Base-by-base conservation (phyloP, 2,329 filamentous ascomycete species). In the Hypoxylon sp. region DNA sequence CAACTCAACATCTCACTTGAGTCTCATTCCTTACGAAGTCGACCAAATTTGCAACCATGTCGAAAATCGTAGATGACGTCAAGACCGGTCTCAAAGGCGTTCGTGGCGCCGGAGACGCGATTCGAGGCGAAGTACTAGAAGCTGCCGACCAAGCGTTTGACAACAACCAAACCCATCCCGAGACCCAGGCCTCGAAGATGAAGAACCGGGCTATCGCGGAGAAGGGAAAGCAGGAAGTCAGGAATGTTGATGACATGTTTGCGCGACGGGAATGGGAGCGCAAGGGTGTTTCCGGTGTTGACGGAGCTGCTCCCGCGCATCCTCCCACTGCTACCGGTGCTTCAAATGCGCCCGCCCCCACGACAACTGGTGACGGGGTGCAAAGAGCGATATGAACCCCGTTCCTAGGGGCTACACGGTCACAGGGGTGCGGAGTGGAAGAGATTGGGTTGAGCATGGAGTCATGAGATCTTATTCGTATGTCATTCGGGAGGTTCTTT, bases 71-170 rank as follows among this genome's bases (percentile, higher is more conserved):
- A 27, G 67, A 77, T n/a, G 76, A 79, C 69, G 67, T 79, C 47
- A 78, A 77, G 67, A 75, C 75, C 15, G 71, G 75, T 56, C 35
- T 78, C 15, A 78, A 79, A 60, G 77, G 77, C 62, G 66, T 79
- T 60, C 74, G 68, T 17, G 77, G 77, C 57, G 75, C 73, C 5
- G 77, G 78, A 37, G 77, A 79, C 54, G 71, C 74, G 8, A 54
- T 78, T n/a, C 75, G 77, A n/a, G 78, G 77, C 35, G 69, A 57
- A 39, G 56, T 73, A n/a, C 65, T 77, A 67, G 69, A 73, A 29
- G 74, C 71, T 5, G 67, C 74, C 3, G 78, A 79, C 66, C 74
- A 76, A 52, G 73, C 72, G 3, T 69, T 79, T 56, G 76, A 77
- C 70, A 74, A 65, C 46, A 61, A 70, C 51, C 27, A 48, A 29